Conservation (phyloP, 78 protist genomes). For the Bigelowiella natans region DNA sequence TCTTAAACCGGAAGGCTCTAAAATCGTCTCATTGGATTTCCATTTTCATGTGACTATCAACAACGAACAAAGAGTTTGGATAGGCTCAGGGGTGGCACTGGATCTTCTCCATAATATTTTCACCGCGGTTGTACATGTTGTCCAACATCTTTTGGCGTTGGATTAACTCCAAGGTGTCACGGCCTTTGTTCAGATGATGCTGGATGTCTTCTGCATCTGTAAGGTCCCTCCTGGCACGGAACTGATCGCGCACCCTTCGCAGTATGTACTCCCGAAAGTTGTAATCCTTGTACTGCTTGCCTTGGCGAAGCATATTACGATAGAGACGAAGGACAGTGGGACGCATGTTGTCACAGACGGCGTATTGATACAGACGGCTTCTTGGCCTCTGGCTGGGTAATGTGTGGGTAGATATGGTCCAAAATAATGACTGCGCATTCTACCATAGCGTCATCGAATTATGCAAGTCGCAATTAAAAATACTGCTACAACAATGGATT, state of each 20-base stretch:
- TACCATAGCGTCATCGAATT: too few species aligned
- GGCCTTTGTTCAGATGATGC: not conserved
- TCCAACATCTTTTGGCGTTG: not conserved
- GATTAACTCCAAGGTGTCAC: not conserved
- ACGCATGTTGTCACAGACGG: too few species aligned
- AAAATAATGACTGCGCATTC: too few species aligned
- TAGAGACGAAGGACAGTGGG: not conserved
- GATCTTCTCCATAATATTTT: not conserved
- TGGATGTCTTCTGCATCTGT: not conserved
- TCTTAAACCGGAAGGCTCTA: too few species aligned
- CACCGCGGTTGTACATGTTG: not conserved
- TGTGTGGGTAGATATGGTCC: too few species aligned
- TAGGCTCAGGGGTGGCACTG: not conserved
- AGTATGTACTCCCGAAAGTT: not conserved
- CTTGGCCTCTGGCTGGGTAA: too few species aligned
- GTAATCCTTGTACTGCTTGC: not conserved
- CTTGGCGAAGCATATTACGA: not conserved
- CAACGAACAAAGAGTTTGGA: too few species aligned
- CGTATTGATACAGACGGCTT: too few species aligned
- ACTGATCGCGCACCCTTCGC: not conserved
- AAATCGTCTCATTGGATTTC: too few species aligned
- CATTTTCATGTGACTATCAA: too few species aligned
- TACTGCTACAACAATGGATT: too few species aligned
- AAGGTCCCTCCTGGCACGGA: not conserved
- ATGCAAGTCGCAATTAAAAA: too few species aligned